Evolutionary conservation across 768 basidiomycete genomes (phyloP).

Genomic region (Tricholoma saponaceum): DNA sequence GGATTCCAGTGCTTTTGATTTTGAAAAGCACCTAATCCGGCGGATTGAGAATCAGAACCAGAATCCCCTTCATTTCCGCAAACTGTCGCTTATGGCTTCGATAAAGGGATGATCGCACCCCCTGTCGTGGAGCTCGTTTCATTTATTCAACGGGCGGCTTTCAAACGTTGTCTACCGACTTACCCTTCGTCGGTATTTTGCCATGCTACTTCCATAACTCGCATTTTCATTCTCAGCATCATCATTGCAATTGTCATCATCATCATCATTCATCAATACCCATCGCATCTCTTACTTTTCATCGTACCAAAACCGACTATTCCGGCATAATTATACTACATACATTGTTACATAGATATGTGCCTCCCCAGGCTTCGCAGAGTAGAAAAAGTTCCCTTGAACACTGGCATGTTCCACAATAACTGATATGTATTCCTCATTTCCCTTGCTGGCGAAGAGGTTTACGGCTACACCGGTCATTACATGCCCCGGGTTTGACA

Average conservation of each 20-base stretch:
- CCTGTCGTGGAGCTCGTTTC: neutral
- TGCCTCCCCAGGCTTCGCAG: slow-evolving; percentile 2
- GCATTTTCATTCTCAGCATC: slow-evolving; percentile 15
- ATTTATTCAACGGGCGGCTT: no score
- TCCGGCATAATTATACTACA: slow-evolving; percentile 9
- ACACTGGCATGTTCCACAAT: slow-evolving; percentile 2
- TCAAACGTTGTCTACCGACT: neutral
- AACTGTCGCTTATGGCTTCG: slow-evolving; percentile 11
- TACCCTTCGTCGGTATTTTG: neutral
- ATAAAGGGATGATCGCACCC: slow-evolving; percentile 6
- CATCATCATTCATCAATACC: slow-evolving; percentile 13
- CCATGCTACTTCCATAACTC: slow-evolving; percentile 6
- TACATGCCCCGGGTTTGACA: neutral
- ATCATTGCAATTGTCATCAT: slow-evolving; percentile 11
- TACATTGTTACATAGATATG: slow-evolving; percentile 14
- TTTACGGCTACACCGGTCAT: neutral
- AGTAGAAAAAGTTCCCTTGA: slow-evolving; percentile 5
- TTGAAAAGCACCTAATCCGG: slow-evolving; percentile 36
- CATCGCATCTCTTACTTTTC: slow-evolving; percentile 8
- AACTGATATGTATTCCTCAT: neutral
- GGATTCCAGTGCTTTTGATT: slow-evolving; percentile 31
- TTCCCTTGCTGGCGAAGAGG: neutral
- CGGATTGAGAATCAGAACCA: slow-evolving; percentile 38
- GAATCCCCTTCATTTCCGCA: slow-evolving; percentile 23
- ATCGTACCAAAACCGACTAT: slow-evolving; percentile 7